Conservation (phyloP, 805 yeast species). For the Candida pseudofarinosa region DNA sequence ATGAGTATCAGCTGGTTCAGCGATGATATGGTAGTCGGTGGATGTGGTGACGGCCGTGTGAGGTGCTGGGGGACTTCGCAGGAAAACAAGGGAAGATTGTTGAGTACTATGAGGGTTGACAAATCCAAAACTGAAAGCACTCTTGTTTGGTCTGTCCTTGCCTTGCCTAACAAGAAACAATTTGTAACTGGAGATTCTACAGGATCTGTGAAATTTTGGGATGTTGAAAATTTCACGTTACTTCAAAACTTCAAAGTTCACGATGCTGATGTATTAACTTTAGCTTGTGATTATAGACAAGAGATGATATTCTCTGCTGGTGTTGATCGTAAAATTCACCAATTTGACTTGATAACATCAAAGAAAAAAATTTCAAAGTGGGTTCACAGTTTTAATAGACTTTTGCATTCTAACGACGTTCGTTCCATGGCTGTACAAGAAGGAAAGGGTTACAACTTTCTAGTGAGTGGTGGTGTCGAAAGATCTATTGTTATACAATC, state of each 20-base stretch:
- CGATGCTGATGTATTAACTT: constrained; percentile 84
- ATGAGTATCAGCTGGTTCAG: constrained; percentile 74
- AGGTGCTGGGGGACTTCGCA: constrained; percentile 66
- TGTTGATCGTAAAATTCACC: constrained; percentile 86
- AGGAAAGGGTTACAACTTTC: constrained; percentile 59
- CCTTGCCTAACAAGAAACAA: constrained; percentile 60
- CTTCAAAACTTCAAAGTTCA: constrained; percentile 79
- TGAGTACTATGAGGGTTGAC: constrained; percentile 88
- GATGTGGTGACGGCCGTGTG: constrained; percentile 92
- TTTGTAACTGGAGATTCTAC: constrained; percentile 96
- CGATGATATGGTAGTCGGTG: constrained; percentile 70
- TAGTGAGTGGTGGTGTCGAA: constrained; percentile 84
- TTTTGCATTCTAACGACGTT: constrained; percentile 83
- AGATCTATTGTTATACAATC: constrained; percentile 65
- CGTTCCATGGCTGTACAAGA: constrained; percentile 72
- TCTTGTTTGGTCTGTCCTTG: constrained; percentile 80
- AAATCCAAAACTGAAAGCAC: constrained; percentile 82
- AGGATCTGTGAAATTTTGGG: constrained; percentile 93
- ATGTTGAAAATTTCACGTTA: constrained; percentile 67
- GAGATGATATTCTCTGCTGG: constrained; percentile 81
- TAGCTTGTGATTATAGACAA: constrained; percentile 58
- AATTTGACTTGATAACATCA: constrained; percentile 48
- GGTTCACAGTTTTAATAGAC: constrained; percentile 71
- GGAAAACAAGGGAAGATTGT: constrained; percentile 59
- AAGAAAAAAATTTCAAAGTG: constrained; percentile 46